Evolutionary conservation across 1,139 yeast species (phyloP).

Genomic region (Meyerozyma carpophila): DNA sequence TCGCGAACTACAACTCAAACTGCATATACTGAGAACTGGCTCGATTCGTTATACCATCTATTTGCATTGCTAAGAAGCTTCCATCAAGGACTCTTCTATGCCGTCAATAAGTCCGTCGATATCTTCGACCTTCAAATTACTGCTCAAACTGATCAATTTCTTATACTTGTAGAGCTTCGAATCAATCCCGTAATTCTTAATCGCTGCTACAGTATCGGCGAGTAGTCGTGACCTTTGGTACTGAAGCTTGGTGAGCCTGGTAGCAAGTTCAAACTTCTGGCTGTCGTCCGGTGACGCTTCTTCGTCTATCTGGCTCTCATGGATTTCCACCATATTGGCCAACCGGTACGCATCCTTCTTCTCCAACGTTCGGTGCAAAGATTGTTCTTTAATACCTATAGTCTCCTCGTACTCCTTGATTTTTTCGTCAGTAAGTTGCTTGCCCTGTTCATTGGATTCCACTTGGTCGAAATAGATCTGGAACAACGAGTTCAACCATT

Average conservation of each 20-base stretch:
- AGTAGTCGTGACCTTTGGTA: conserved; percentile 43
- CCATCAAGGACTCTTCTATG: conserved; percentile 40
- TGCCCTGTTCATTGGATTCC: conserved; percentile 25
- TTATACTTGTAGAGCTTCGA: conserved; percentile 75
- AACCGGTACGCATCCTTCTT: conserved; percentile 46
- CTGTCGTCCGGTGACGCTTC: conserved; percentile 13
- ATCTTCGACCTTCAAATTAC: conserved; percentile 75
- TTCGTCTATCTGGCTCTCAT: conserved; percentile 9
- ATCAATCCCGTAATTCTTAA: conserved; percentile 36
- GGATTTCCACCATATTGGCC: conserved; percentile 35
- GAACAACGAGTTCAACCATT: background rate
- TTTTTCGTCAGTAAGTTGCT: conserved; percentile 16
- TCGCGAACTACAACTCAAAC: background rate
- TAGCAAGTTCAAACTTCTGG: conserved; percentile 20
- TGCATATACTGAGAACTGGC: background rate
- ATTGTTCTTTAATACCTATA: conserved; percentile 30
- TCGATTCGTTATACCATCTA: background rate
- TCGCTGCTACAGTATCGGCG: conserved; percentile 28
- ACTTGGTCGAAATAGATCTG: conserved; percentile 22
- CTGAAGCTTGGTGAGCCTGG: conserved; percentile 51
- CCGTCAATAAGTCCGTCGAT: conserved; percentile 60
- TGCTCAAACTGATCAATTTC: conserved; percentile 72
- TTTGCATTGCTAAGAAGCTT: conserved; percentile 10
- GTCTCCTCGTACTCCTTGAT: conserved; percentile 21
- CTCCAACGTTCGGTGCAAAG: conserved; percentile 22